Percentiles rank a stretch among this genome's conserved stretches.
Conservation (phyloP, 345 rosid species). For the Eucalyptus sp. region DNA sequence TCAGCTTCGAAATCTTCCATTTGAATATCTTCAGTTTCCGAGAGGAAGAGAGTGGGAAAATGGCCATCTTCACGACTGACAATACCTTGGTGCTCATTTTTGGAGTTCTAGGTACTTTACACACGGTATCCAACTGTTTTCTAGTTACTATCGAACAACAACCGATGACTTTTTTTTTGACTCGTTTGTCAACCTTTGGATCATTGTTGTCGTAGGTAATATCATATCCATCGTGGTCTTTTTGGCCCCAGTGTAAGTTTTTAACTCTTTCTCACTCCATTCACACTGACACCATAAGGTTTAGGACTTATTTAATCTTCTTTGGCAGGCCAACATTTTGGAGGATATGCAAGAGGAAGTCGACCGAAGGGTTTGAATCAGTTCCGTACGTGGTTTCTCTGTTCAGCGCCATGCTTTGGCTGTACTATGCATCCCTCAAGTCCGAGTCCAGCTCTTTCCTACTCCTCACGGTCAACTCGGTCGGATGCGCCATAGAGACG, state of each 20-base stretch:
- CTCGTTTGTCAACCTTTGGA: neutral
- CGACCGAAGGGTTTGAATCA: conserved; percentile 56
- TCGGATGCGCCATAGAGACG: conserved; percentile 66
- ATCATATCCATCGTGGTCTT: conserved; percentile 41
- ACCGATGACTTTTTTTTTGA: neutral
- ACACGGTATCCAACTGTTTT: neutral
- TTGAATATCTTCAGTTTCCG: neutral
- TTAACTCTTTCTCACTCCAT: neutral
- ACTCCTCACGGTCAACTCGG: conserved; percentile 67
- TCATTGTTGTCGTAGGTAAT: conserved; percentile 23
- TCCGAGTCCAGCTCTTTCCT: conserved; percentile 29
- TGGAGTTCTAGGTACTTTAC: conserved; percentile 16
- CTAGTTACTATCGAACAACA: neutral
- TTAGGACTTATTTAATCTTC: neutral
- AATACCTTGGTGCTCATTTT: conserved; percentile 7
- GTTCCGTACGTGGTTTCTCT: conserved; percentile 46
- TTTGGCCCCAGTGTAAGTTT: conserved; percentile 61
- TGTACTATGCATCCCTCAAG: conserved; percentile 51
- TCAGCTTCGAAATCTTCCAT: neutral
- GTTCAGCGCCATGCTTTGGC: conserved; percentile 48
- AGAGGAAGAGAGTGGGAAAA: neutral
- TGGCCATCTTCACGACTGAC: neutral
- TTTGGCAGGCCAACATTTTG: conserved; percentile 41
- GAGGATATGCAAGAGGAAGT: conserved; percentile 39
- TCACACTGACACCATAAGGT: neutral